These are phyloP conservation scores for Ploettnerulaceae sp. DNA, from an alignment of 2,329 filamentous ascomycete species.

Conservation along the genomic window DNA sequence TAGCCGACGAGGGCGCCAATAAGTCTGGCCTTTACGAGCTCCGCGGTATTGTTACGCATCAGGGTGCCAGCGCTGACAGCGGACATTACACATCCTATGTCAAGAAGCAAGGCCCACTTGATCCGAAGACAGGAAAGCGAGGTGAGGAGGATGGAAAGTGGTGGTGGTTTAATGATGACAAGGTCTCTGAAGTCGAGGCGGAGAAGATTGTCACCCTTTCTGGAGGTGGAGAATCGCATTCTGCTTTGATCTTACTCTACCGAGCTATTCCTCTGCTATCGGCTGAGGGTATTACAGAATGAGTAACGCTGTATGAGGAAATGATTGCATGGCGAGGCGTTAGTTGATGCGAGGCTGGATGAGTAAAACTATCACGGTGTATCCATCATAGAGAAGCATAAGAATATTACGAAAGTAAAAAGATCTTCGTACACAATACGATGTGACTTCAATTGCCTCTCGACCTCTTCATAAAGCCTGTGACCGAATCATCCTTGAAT, in stretches of 20 bases:
- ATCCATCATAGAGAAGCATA: constrained; percentile 3
- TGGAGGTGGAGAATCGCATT: constrained; percentile 85
- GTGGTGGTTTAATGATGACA: constrained; percentile 99
- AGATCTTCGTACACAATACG: neutral
- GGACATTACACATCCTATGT: constrained; percentile 98
- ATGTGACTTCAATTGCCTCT: neutral
- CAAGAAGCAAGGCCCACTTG: constrained; percentile 76
- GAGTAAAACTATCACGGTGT: neutral
- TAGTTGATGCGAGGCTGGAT: constrained; percentile 7
- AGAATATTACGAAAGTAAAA: neutral
- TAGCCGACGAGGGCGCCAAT: constrained; percentile 77
- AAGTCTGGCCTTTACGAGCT: constrained; percentile 95
- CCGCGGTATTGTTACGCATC: constrained; percentile 89
- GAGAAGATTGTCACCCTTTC: constrained; percentile 89
- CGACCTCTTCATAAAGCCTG: neutral
- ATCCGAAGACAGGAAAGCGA: constrained; percentile 70
- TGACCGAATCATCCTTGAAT: neutral
- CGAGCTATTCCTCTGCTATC: constrained; percentile 65
- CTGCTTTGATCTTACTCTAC: constrained; percentile 76
- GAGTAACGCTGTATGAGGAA: constrained; percentile 2
- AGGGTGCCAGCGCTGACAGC: constrained; percentile 93
- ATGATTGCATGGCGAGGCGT: constrained; percentile 18
- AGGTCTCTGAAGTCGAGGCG: constrained; percentile 82
- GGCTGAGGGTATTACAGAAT: constrained; percentile 41
- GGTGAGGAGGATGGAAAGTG: constrained; percentile 86